Conservation (phyloP, 257 asterid genomes). For the Solanum pennellii region DNA sequence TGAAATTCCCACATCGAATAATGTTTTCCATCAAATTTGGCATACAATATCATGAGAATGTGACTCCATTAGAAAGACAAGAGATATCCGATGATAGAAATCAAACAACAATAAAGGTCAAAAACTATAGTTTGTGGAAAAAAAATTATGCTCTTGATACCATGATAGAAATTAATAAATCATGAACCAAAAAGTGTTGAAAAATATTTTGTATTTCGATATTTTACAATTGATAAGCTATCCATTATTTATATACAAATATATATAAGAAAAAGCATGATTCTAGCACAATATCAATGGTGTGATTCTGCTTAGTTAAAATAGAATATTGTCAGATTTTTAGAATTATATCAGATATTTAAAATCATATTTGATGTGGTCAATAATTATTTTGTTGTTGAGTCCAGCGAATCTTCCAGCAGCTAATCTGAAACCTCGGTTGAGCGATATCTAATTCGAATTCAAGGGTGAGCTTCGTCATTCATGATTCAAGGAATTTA, state of each 20-base stretch:
- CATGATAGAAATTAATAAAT: background rate
- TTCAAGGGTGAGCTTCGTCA: background rate
- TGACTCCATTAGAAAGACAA: background rate
- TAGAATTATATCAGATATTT: background rate
- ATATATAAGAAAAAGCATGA: background rate
- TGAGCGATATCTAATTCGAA: too few relatives aligned
- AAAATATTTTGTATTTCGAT: background rate
- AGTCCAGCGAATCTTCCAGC: background rate
- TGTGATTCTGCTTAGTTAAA: background rate
- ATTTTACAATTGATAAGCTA: background rate
- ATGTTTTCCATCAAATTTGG: background rate
- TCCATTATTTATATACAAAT: background rate
- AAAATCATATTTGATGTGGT: background rate
- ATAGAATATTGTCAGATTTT: background rate
- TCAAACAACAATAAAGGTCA: background rate
- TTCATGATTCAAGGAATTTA: background rate
- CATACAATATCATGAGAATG: background rate
- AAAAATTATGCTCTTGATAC: background rate
- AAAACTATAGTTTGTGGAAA: background rate
- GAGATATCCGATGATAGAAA: too few relatives aligned
- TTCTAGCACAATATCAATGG: background rate
- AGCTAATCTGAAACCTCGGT: background rate
- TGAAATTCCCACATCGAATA: too few relatives aligned
- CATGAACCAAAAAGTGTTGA: background rate
- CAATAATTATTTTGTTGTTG: background rate